These are phyloP conservation scores for Phytophthora palmivora DNA, from an alignment of 352 stramenopile species.

Conservation along the genomic window DNA sequence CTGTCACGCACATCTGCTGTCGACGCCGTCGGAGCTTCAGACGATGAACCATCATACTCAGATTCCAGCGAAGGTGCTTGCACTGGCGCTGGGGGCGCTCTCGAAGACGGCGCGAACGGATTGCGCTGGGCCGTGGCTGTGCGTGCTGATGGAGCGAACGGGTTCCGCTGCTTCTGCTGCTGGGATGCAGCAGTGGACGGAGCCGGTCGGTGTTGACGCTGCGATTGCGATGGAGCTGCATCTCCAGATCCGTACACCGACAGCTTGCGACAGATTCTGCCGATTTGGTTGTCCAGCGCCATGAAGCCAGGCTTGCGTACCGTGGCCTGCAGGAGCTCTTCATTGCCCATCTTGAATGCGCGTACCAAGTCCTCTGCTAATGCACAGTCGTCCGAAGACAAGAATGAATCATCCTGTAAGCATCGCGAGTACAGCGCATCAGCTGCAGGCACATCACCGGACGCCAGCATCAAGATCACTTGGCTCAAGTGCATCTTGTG, in stretches of 20 bases:
- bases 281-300: constrained; percentile 84
- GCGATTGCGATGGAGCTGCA: constrained; percentile 6
- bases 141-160: constrained; percentile 36
- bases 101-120: constrained; percentile 46
- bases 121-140: constrained; percentile 34
- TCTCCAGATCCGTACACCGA: constrained; percentile 58
- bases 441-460: constrained; percentile 73
- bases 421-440: constrained; percentile 81
- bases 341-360: constrained; percentile 81
- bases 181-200: constrained; percentile 27
- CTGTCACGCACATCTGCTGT: constrained; percentile 35
- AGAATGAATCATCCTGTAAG: constrained; percentile 78
- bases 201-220: constrained; percentile 37
- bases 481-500: constrained; percentile 81
- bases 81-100: constrained; percentile 20
- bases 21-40: constrained; percentile 22
- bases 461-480: constrained; percentile 63
- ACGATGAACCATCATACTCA: constrained; percentile 36
- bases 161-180: constrained; percentile 40
- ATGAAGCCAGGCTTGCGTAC: constrained; percentile 80
- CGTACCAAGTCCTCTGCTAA: constrained; percentile 80
- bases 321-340: constrained; percentile 73
- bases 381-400: constrained; percentile 80
- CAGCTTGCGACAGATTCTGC: constrained; percentile 69
- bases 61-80: constrained; percentile 19